phyloP scores from a whole-genome alignment of 495 filamentous ascomycete genomes.

The Barbatosphaeria neglecta region DNA sequence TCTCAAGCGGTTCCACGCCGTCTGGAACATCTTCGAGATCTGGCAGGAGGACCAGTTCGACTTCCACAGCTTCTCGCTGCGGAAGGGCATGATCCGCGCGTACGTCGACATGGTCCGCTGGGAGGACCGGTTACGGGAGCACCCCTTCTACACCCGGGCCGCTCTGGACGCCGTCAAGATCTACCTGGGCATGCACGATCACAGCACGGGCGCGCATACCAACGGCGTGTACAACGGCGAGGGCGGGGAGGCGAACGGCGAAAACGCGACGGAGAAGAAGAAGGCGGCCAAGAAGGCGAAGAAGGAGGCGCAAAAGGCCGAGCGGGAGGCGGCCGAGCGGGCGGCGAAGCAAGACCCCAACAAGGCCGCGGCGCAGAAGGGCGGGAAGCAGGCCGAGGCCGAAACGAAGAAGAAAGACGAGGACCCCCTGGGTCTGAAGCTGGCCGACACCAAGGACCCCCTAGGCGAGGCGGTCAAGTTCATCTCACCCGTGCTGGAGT shows the following conservation, averaged over 20 bases:
- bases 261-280: conserved; percentile 65
- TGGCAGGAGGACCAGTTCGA: conserved; percentile 99
- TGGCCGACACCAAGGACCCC: conserved; percentile 70
- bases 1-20: conserved; percentile 76
- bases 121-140: conserved; percentile 82
- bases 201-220: conserved; percentile 46
- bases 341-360: conserved; percentile 64
- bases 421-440: conserved; percentile 69
- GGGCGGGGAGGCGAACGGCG: conserved; percentile 33
- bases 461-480: conserved; percentile 83
- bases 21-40: conserved; percentile 86
- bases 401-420: conserved; percentile 69
- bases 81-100: conserved; percentile 88
- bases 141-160: conserved; percentile 86
- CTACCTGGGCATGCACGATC: conserved; percentile 71
- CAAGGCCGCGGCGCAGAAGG: conserved; percentile 39
- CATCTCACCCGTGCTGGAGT: conserved; percentile 65
- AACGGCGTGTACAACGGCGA: conserved; percentile 41
- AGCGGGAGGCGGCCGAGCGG: conserved; percentile 65
- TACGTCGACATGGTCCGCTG: conserved; percentile 95
- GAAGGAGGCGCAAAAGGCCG: conserved; percentile 76
- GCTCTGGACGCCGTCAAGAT: conserved; percentile 71
- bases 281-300: conserved; percentile 93
- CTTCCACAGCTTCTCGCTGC: conserved; percentile 92
- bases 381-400: conserved; percentile 26